Evolutionary conservation across 805 yeast genomes (phyloP).

Genomic region (Candida pini): DNA sequence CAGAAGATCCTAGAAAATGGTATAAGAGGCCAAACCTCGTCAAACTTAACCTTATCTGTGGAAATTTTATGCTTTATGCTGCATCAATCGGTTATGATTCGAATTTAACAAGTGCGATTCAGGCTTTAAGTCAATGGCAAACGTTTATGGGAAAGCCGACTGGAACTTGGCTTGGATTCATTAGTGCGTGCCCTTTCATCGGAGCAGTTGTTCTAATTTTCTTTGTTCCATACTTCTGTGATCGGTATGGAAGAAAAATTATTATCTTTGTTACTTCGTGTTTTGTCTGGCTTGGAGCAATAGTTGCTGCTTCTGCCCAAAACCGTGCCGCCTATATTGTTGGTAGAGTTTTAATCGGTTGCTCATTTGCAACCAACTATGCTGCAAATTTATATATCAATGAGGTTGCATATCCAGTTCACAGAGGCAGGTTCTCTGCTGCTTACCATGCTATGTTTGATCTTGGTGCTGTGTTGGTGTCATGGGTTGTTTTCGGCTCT

Average conservation of each 20-base stretch:
- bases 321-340: constrained; percentile 14
- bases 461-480: constrained; percentile 38
- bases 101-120: constrained; percentile 14
- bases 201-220: constrained; percentile 15
- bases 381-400: constrained; percentile 13
- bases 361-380: constrained; percentile 13
- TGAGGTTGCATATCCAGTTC: constrained; percentile 33
- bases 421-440: constrained; percentile 26
- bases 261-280: constrained; percentile 9
- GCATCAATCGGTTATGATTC: constrained; percentile 18
- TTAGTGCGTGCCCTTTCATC: constrained; percentile 14
- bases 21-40: constrained; percentile 13
- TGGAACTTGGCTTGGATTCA: constrained; percentile 17
- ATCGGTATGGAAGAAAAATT: constrained; percentile 12
- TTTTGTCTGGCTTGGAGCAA: constrained; percentile 12
- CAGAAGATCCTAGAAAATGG: constrained; percentile 15
- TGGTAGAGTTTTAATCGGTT: constrained; percentile 14
- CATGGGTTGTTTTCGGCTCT: constrained; percentile 39
- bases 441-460: constrained; percentile 37
- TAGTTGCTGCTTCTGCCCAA: constrained; percentile 15
- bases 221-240: constrained; percentile 13
- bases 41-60: constrained; percentile 9
- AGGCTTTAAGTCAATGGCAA: constrained; percentile 15
- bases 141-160: constrained; percentile 11
- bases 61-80: constrained; percentile 13